Evolutionary conservation across 345 rosid genomes (phyloP).

Genomic region (Eucalyptus virginea): DNA sequence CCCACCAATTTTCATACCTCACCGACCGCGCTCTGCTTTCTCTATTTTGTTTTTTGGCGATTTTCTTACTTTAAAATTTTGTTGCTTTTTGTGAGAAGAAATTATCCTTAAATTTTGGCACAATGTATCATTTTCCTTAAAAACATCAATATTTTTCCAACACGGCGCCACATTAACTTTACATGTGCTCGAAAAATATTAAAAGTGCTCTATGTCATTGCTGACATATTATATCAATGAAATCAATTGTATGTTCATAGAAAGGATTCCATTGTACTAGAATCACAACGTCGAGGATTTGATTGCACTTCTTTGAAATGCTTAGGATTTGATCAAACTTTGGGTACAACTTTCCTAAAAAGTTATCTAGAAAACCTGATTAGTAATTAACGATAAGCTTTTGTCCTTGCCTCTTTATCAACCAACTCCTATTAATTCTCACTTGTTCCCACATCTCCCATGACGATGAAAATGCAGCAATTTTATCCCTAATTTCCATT

Average conservation of each 20-base stretch:
- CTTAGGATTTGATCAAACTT: not conserved
- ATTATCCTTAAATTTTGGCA: too few species aligned
- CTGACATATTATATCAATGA: accelerated
- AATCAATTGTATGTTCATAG: accelerated
- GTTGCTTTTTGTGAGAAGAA: not conserved
- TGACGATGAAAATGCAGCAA: too few species aligned
- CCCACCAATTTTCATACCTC: not conserved
- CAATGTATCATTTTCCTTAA: accelerated
- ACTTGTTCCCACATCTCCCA: not conserved
- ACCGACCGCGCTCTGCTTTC: not conserved
- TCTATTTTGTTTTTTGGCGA: not conserved
- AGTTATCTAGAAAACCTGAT: accelerated
- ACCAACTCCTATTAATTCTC: too few species aligned
- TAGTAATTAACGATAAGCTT: too few species aligned
- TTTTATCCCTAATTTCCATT: not conserved
- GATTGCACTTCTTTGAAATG: not conserved
- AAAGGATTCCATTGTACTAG: accelerated
- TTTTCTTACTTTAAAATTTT: not conserved
- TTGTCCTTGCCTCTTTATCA: too few species aligned
- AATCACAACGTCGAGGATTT: accelerated
- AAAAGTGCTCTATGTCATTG: accelerated
- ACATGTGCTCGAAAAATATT: not conserved
- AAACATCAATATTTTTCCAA: not conserved
- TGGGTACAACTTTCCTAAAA: not conserved
- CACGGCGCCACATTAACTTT: accelerated